Conservation (phyloP, 192 early-diverging fungal genomes). For the Geranomyces michiganensis region DNA sequence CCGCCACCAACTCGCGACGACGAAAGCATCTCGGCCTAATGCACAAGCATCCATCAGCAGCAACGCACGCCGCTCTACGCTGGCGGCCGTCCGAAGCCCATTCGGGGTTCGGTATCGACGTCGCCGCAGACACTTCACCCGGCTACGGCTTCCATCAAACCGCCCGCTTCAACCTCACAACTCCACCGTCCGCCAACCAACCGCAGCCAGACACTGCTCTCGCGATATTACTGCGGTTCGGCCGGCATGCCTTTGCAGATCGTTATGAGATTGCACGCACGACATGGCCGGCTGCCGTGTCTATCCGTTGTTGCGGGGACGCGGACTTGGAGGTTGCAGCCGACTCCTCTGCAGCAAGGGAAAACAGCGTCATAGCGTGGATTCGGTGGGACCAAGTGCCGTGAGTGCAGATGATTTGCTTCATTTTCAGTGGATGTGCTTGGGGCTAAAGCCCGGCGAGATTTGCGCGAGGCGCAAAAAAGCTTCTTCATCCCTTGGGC, state of each 20-base stretch:
- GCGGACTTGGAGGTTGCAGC: slow-evolving; percentile 8
- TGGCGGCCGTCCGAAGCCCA: too few relatives aligned
- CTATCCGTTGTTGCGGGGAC: not conserved
- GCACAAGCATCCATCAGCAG: too few relatives aligned
- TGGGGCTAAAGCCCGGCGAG: too few relatives aligned
- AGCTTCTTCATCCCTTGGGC: too few relatives aligned
- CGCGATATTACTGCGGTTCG: not conserved
- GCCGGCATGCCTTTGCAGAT: slow-evolving; percentile 2
- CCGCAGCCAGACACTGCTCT: not conserved
- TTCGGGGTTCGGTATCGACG: not conserved
- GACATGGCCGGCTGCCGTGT: not conserved
- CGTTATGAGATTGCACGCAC: slow-evolving; percentile 7
- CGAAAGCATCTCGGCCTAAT: too few relatives aligned
- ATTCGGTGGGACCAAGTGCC: slow-evolving; percentile 2
- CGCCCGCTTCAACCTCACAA: not conserved
- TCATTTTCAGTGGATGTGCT: too few relatives aligned
- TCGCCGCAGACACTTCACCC: not conserved
- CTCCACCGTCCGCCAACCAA: not conserved
- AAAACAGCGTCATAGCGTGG: not conserved
- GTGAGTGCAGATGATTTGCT: not conserved
- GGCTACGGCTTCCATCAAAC: not conserved
- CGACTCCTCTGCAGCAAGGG: not conserved
- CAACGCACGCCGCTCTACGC: too few relatives aligned
- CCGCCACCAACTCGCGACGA: too few relatives aligned
- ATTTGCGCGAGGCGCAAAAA: too few relatives aligned